A percentile compares a stretch with the other conserved stretches of the same genome.
phyloP scores from a whole-genome alignment of 306 rosid genomes.

The Alnus glutinosa region DNA sequence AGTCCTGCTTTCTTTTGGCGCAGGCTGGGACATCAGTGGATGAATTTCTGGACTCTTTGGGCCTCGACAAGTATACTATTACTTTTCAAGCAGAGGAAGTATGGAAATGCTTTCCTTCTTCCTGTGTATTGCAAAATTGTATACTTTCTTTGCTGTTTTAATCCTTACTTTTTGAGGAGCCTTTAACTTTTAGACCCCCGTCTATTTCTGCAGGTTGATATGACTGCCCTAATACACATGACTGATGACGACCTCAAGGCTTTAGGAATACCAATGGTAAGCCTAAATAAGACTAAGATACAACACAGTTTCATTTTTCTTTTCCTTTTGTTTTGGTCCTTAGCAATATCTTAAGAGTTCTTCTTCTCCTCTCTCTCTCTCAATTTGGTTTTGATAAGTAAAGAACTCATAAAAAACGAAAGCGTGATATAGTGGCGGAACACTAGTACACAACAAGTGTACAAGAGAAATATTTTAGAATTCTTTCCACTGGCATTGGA shows the following conservation, averaged over 20 bases:
- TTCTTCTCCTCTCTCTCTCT: neutral
- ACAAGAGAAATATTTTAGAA: neutral
- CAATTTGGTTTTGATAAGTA: too few relatives aligned
- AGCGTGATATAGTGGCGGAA: neutral
- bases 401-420: neutral
- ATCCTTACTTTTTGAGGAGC: neutral
- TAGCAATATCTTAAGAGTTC: neutral
- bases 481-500: neutral
- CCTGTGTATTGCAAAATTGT: conserved; percentile 14
- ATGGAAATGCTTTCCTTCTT: conserved; percentile 28
- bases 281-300: conserved; percentile 3
- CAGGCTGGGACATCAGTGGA: conserved; percentile 77
- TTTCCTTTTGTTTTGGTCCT: neutral
- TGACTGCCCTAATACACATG: conserved; percentile 97
- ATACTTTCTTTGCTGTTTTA: conserved; percentile 19
- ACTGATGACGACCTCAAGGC: conserved; percentile 98
- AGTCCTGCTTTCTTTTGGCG: conserved; percentile 33
- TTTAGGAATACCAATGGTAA: conserved; percentile 96
- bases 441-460: neutral
- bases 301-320: neutral
- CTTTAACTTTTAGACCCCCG: conserved; percentile 18
- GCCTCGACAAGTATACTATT: conserved; percentile 90
- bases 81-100: conserved; percentile 99
- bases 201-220: conserved; percentile 74
- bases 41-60: conserved; percentile 82